Percentiles rank a stretch among this genome's conserved stretches.
Conservation (phyloP, 371 early-diverging fungal species). For the Mortierella sp. region DNA sequence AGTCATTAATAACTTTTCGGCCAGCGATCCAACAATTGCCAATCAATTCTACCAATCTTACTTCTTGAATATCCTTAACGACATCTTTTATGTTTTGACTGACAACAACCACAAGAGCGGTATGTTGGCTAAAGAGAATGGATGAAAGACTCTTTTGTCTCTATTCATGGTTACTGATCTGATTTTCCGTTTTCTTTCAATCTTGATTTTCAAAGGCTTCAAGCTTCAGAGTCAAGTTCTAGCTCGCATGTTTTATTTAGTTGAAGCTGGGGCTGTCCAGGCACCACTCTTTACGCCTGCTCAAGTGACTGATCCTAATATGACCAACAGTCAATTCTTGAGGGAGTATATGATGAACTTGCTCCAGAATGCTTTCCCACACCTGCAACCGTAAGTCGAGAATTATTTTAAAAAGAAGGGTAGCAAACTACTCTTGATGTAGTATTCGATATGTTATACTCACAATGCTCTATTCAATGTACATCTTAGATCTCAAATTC, state of each 20-base stretch:
- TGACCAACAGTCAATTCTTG: constrained; percentile 84
- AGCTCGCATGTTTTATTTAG: constrained; percentile 88
- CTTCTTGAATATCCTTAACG: constrained; percentile 90
- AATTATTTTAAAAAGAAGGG: not conserved
- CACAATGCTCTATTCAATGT: not conserved
- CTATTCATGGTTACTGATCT: too few species aligned
- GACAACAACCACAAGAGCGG: constrained; percentile 98
- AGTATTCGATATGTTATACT: not conserved
- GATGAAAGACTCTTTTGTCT: not conserved
- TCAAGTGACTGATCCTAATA: constrained; percentile 75
- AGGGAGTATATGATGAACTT: constrained; percentile 85
- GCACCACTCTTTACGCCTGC: constrained; percentile 86
- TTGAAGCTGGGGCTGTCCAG: constrained; percentile 83
- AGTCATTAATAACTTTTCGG: constrained; percentile 82
- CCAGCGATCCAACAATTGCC: constrained; percentile 80
- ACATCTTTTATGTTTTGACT: constrained; percentile 96
- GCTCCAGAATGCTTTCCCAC: constrained; percentile 92
- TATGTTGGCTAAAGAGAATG: constrained; percentile 49
- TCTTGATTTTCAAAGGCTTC: constrained; percentile 87
- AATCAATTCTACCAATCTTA: constrained; percentile 93
- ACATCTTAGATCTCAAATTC: constrained; percentile 81
- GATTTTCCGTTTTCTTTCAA: too few species aligned
- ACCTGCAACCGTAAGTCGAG: constrained; percentile 81
- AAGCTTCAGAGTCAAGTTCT: constrained; percentile 91
- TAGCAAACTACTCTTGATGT: too few species aligned